Conservation (phyloP, 208 protist species). For the Wallacemonas rigidus region DNA sequence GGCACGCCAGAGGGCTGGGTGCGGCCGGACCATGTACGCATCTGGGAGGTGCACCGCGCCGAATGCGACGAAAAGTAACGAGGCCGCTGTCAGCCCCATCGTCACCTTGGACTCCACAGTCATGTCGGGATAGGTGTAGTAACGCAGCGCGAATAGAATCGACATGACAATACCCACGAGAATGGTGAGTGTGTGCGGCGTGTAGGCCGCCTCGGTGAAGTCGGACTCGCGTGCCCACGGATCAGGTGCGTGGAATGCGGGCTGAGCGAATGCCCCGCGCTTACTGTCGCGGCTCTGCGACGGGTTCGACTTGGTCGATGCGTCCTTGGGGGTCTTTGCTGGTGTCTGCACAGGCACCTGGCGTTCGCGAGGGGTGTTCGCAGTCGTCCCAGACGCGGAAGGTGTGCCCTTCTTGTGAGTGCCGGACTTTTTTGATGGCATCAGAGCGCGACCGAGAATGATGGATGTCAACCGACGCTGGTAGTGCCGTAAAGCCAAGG, state of each 20-base stretch:
- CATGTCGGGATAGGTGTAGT: slow-evolving; percentile 55
- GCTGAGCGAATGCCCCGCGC: background rate
- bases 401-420: background rate
- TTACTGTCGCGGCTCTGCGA: no score
- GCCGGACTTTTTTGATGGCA: background rate
- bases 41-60: slow-evolving; percentile 92
- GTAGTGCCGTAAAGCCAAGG: background rate
- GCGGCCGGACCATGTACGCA: slow-evolving; percentile 93
- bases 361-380: background rate
- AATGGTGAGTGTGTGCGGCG: slow-evolving; percentile 62
- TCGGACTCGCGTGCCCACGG: slow-evolving; percentile 58
- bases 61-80: slow-evolving; percentile 89
- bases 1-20: slow-evolving; percentile 94
- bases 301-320: no score
- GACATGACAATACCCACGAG: slow-evolving; percentile 48
- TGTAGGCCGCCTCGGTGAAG: slow-evolving; percentile 61
- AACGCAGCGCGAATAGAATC: slow-evolving; percentile 60
- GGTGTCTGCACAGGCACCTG: background rate
- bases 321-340: background rate
- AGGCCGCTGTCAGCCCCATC: slow-evolving; percentile 65
- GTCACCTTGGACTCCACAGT: slow-evolving; percentile 55
- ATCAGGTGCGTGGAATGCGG: background rate
- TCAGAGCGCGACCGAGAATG: background rate
- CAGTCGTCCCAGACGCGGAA: background rate
- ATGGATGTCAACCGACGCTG: no score